Evolutionary conservation across 495 filamentous ascomycete genomes (phyloP), one percentile per base, ranked within the genome.

Genomic region (Aspergillus coremiiformis): DNA sequence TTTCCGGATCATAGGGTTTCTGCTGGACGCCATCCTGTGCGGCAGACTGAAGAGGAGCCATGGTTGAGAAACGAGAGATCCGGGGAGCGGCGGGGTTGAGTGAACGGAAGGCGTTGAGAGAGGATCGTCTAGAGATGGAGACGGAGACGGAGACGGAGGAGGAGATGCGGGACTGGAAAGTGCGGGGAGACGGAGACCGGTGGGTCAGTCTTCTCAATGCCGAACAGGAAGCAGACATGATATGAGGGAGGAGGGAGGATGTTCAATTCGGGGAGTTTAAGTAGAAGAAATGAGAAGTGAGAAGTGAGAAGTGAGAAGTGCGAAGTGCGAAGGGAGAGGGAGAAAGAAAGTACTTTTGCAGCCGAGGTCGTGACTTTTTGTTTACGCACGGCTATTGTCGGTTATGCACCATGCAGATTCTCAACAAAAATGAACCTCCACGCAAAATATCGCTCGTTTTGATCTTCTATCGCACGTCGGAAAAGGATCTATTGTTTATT

Each of bases 1-100:
- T 89, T 70, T 97, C 94, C 49, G 85, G 82, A 65, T 98, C 93
- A 65, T 87, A 91, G 57, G 84, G 73, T 69, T 79, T 72, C 54
- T 69, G 66, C 6, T 54, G 56, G n/a, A 59, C 49, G 10, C 60
- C 58, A 23, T 61, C 51, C 20, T 73, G 71, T 33, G 72, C 67
- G 48, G 66, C 66, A 47, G 65, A 67, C 49, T 69, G 68, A 47
- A 74, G 66, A 32, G 69, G 56, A 32, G 74, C 59, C 75, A 78
- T 78, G 37, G 71, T 78, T 29, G 74, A 75, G 52, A 77, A 78
- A 44, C 55, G 55, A 26, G 64, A 62, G n/a, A 58, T 48, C 33
- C 60, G 63, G 35, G 62, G 57, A 17, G 62, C 39, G 39, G 56
- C 42, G 33, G 58, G 48, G 30, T 57, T 57, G 43, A 48, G 37